These are phyloP conservation scores for Pseudozyma tsukubaensis DNA, from an alignment of 1,284 basidiomycete species.

Conservation along the genomic window DNA sequence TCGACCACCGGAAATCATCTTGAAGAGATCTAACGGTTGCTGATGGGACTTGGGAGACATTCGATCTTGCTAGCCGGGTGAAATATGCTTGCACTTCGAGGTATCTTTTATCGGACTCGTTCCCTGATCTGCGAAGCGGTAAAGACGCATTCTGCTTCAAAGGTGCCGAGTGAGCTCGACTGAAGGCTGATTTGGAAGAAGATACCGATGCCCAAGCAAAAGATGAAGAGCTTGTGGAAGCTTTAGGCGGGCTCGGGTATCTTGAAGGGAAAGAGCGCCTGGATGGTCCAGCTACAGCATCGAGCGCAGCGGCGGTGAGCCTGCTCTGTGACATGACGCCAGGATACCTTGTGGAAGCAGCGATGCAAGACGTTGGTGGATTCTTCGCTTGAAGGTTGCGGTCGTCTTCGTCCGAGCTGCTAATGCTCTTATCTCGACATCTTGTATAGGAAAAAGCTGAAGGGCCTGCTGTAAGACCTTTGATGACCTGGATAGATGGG, in stretches of 20 bases:
- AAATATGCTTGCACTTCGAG: slow-evolving; percentile 35
- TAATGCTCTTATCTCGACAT: too few relatives aligned
- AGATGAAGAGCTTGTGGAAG: neutral
- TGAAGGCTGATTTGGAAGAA: neutral
- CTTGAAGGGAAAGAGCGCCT: neutral
- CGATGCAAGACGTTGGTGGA: neutral
- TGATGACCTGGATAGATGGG: neutral
- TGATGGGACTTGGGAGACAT: neutral
- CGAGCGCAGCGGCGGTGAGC: slow-evolving; percentile 1
- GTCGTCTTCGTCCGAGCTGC: too few relatives aligned
- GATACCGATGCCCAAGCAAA: neutral
- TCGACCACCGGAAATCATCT: too few relatives aligned
- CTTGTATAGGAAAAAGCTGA: too few relatives aligned
- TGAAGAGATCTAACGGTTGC: neutral
- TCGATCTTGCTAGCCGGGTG: slow-evolving; percentile 4
- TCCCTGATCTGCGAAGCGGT: neutral
- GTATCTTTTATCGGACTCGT: slow-evolving; percentile 15
- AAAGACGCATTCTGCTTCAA: neutral
- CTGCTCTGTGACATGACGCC: slow-evolving; percentile 17
- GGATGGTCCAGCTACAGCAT: neutral
- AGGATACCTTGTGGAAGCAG: neutral
- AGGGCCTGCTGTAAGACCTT: too few relatives aligned
- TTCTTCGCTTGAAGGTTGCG: too few relatives aligned
- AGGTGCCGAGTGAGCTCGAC: neutral
- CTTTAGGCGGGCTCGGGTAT: neutral